These are phyloP conservation scores for Moringa oleifera DNA, from an alignment of 345 rosid genomes.

Conservation along the genomic window DNA sequence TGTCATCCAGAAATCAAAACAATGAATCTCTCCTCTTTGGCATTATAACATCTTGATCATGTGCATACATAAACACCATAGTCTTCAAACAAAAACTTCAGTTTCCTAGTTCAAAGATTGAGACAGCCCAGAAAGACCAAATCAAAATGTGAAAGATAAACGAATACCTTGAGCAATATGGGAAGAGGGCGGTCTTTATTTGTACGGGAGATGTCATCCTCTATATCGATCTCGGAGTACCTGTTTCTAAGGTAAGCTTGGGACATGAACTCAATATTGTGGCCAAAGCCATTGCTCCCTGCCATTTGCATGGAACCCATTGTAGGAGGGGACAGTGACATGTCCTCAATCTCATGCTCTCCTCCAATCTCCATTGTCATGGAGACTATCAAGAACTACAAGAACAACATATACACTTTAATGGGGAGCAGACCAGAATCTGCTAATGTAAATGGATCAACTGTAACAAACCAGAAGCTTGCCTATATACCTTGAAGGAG, in stretches of 20 bases:
- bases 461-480: slow-evolving; percentile 58
- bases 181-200: slow-evolving; percentile 70
- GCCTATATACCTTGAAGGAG: slow-evolving; percentile 40
- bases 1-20: too few relatives aligned
- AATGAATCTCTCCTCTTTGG: too few relatives aligned
- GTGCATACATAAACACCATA: neutral
- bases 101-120: too few relatives aligned
- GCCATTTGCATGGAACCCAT: slow-evolving; percentile 71
- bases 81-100: too few relatives aligned
- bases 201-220: slow-evolving; percentile 33
- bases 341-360: slow-evolving; percentile 48
- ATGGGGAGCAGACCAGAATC: slow-evolving; percentile 3
- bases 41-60: too few relatives aligned
- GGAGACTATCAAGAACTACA: neutral
- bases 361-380: slow-evolving; percentile 46
- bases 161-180: slow-evolving; percentile 66
- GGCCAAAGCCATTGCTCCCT: slow-evolving; percentile 74
- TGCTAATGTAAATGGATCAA: slow-evolving; percentile 36
- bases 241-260: slow-evolving; percentile 67
- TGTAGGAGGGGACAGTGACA: slow-evolving; percentile 45
- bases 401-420: slow-evolving; percentile 2
- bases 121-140: too few relatives aligned
- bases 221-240: slow-evolving; percentile 60
- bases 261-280: slow-evolving; percentile 73
- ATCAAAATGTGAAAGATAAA: too few relatives aligned